These are phyloP conservation scores for Thermochaetoides dissita DNA, from an alignment of 2,329 filamentous ascomycete genomes.

Conservation along the genomic window DNA sequence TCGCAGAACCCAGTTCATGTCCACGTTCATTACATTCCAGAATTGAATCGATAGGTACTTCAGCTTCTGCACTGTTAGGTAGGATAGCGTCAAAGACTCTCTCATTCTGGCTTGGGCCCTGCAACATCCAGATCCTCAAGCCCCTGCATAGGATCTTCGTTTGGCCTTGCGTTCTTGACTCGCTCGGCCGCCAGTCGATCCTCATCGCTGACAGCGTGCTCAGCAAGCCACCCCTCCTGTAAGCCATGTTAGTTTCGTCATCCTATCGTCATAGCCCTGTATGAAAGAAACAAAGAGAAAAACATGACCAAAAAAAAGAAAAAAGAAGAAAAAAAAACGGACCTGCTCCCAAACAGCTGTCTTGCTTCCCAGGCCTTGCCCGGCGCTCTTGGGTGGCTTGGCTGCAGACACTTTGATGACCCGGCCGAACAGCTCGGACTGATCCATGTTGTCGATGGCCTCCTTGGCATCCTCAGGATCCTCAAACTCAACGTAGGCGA, in stretches of 20 bases:
- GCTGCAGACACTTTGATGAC: conserved; percentile 85
- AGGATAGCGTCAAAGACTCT: background rate
- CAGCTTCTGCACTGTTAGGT: too few relatives aligned
- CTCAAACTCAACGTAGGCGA: conserved; percentile 94
- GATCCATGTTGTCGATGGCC: conserved; percentile 98
- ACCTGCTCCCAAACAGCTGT: conserved; percentile 97
- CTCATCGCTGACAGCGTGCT: conserved; percentile 73
- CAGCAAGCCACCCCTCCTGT: conserved; percentile 85
- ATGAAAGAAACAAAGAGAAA: background rate
- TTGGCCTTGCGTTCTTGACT: conserved; percentile 35
- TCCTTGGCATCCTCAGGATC: conserved; percentile 74
- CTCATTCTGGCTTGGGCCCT: conserved; percentile 66
- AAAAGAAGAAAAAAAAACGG: conserved; percentile 12
- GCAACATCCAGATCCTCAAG: conserved; percentile 87
- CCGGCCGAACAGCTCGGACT: conserved; percentile 83
- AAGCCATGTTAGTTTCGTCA: conserved; percentile 8
- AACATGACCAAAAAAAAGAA: background rate
- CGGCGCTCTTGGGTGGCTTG: conserved; percentile 78
- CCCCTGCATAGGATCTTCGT: conserved; percentile 87
- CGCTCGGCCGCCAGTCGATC: conserved; percentile 49
- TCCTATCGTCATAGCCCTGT: too few relatives aligned
- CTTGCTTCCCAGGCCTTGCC: conserved; percentile 75
- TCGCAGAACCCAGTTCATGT: too few relatives aligned
- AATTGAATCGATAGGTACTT: too few relatives aligned
- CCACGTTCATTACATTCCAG: too few relatives aligned